Evolutionary conservation across 2,329 filamentous ascomycete genomes (phyloP).

Genomic region (Chrysosporium queenslandicum): DNA sequence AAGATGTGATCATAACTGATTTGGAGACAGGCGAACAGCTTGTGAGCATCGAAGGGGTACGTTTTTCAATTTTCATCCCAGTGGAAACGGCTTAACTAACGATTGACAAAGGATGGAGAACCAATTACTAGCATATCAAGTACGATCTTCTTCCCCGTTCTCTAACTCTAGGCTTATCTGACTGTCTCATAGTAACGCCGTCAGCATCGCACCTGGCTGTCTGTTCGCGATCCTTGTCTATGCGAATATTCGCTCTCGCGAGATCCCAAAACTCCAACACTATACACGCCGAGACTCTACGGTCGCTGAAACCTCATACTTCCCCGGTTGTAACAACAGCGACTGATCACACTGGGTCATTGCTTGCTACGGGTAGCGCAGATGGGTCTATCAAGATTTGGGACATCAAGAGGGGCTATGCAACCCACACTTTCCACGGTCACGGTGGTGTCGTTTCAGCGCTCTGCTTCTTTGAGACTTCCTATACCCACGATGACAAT

Average conservation of each 20-base stretch:
- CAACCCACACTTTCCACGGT: constrained; percentile 90
- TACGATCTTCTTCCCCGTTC: constrained; percentile 21
- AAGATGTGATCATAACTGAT: constrained; percentile 82
- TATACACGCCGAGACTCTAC: constrained; percentile 57
- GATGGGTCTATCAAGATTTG: constrained; percentile 94
- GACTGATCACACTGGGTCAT: constrained; percentile 74
- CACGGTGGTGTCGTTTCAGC: constrained; percentile 87
- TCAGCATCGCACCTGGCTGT: constrained; percentile 78
- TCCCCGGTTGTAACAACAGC: constrained; percentile 81
- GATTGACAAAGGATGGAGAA: constrained; percentile 51
- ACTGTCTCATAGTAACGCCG: constrained; percentile 57
- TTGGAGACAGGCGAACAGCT: constrained; percentile 72
- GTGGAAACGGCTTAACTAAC: background rate
- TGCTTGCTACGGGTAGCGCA: constrained; percentile 84
- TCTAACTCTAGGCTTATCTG: constrained; percentile 12
- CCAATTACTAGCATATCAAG: constrained; percentile 38
- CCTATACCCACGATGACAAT: constrained; percentile 18
- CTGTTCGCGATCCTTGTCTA: constrained; percentile 89
- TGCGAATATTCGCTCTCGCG: constrained; percentile 76
- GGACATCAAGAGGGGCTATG: constrained; percentile 83
- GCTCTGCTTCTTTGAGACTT: constrained; percentile 70
- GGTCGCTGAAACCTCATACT: constrained; percentile 78
- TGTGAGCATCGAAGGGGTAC: constrained; percentile 75
- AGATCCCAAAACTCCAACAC: constrained; percentile 46
- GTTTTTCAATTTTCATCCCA: constrained; percentile 24